Conservation (phyloP, 371 early-diverging fungal species). For the Saksenaea oblongispora region DNA sequence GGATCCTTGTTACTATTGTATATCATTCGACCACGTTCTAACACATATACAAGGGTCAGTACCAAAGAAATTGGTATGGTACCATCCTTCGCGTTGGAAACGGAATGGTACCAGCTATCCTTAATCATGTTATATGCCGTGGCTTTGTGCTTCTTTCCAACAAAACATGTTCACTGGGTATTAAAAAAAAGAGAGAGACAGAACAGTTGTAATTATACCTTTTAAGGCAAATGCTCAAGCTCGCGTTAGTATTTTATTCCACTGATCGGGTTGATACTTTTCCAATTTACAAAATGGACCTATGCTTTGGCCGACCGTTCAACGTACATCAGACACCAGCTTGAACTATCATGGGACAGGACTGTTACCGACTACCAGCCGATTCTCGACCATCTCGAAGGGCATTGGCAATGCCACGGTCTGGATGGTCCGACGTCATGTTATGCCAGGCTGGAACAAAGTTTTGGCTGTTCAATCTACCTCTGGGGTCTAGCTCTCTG, state of each 20-base stretch:
- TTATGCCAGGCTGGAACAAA: not conserved
- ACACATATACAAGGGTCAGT: not conserved
- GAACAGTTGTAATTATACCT: not conserved
- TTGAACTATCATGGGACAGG: slow-evolving; percentile 12
- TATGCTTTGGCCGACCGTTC: slow-evolving; percentile 6
- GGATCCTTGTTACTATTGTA: not conserved
- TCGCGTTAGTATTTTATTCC: slow-evolving; percentile 15
- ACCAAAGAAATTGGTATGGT: slow-evolving; percentile 4
- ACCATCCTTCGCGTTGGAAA: slow-evolving; percentile 7
- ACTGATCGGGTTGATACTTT: slow-evolving; percentile 3
- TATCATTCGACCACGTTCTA: not conserved
- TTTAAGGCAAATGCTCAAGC: slow-evolving; percentile 8
- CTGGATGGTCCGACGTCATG: slow-evolving; percentile 7
- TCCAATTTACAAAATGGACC: slow-evolving; percentile 7
- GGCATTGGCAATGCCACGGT: slow-evolving; percentile 11
- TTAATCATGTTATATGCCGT: slow-evolving; percentile 8
- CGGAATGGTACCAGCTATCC: slow-evolving; percentile 7
- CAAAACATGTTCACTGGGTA: slow-evolving; percentile 20
- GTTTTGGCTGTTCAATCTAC: slow-evolving; percentile 17
- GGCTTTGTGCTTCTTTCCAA: not conserved
- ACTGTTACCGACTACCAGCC: not conserved
- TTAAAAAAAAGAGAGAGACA: not conserved
- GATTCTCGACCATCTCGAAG: slow-evolving; percentile 10
- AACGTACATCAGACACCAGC: not conserved
- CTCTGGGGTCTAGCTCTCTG: slow-evolving; percentile 17